Evolutionary conservation across 2,329 filamentous ascomycete species (phyloP).

Genomic region (Beauveria sp.): DNA sequence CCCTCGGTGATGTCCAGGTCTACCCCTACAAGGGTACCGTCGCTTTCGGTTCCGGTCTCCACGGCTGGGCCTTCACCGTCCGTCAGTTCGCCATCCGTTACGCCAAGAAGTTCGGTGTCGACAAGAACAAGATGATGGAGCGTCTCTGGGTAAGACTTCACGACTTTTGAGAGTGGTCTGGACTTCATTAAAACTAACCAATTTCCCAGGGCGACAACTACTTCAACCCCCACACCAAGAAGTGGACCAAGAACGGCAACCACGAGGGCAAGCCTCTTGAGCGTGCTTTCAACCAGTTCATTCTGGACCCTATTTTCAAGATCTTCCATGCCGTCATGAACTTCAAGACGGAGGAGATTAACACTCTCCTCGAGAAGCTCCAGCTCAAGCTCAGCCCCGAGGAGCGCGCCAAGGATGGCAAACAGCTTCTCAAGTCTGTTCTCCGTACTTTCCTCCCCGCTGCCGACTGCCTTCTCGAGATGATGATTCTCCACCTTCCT

Average conservation of each 20-base stretch:
- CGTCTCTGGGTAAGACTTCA: constrained; percentile 79
- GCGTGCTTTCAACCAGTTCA: constrained; percentile 99
- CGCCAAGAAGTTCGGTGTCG: constrained; percentile 99
- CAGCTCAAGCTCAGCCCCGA: constrained; percentile 82
- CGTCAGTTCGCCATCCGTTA: constrained; percentile 94
- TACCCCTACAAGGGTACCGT: constrained; percentile 97
- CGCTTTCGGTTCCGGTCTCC: constrained; percentile 98
- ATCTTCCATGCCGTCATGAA: constrained; percentile 96
- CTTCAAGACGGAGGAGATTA: constrained; percentile 93
- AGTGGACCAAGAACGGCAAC: constrained; percentile 87
- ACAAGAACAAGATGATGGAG: constrained; percentile 99
- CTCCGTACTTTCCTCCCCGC: constrained; percentile 99
- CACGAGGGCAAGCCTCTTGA: constrained; percentile 84
- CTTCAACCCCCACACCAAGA: constrained; percentile 99
- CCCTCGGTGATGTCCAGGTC: constrained; percentile 95
- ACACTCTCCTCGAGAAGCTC: constrained; percentile 81
- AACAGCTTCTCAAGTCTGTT: constrained; percentile 93
- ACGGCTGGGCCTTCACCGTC: constrained; percentile 99
- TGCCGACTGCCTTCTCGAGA: constrained; percentile 96
- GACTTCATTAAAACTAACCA: not conserved
- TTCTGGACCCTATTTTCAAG: constrained; percentile 99
- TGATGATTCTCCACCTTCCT: constrained; percentile 99
- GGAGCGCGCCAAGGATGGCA: constrained; percentile 92
- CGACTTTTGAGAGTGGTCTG: not conserved
- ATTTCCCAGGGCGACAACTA: constrained; percentile 76